Conservation (phyloP, 2,329 filamentous ascomycete species). For the Colletotrichum sp. region DNA sequence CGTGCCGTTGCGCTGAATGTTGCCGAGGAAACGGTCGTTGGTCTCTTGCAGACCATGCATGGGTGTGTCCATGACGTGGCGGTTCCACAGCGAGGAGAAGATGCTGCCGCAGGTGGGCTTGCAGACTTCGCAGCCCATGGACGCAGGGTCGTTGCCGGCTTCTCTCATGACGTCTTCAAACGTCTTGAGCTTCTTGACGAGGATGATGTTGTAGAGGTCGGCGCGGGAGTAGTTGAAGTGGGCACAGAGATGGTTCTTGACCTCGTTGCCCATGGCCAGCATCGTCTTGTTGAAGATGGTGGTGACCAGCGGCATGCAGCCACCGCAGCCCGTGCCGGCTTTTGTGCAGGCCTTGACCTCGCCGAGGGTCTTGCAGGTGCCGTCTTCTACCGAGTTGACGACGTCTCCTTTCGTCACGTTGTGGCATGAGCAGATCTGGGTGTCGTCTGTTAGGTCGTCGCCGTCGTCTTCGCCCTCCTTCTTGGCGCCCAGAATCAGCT, state of each 20-base stretch:
- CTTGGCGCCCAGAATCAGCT: conserved; percentile 81
- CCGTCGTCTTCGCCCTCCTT: conserved; percentile 75
- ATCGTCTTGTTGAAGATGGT: conserved; percentile 91
- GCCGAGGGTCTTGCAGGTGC: conserved; percentile 79
- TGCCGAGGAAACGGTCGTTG: conserved; percentile 86
- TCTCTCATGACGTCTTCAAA: conserved; percentile 79
- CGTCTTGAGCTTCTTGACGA: conserved; percentile 76
- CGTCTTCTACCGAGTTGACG: conserved; percentile 73
- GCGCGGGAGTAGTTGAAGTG: conserved; percentile 85
- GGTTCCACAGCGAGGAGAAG: conserved; percentile 81
- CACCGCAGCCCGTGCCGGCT: conserved; percentile 87
- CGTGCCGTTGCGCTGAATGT: conserved; percentile 90
- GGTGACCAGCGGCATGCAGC: conserved; percentile 86
- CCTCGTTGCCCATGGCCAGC: conserved; percentile 82
- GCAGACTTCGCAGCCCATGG: conserved; percentile 85
- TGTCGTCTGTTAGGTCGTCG: conserved; percentile 82
- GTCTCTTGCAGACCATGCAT: conserved; percentile 84
- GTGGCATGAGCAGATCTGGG: conserved; percentile 91
- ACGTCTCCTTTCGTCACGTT: conserved; percentile 89
- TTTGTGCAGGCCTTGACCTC: conserved; percentile 91
- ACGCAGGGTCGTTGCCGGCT: conserved; percentile 71
- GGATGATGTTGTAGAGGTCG: conserved; percentile 89
- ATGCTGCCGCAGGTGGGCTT: conserved; percentile 85
- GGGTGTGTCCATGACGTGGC: conserved; percentile 75
- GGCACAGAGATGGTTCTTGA: conserved; percentile 84